Evolutionary conservation across 306 rosid species (phyloP).

Genomic region (Ochetophila trinervis): DNA sequence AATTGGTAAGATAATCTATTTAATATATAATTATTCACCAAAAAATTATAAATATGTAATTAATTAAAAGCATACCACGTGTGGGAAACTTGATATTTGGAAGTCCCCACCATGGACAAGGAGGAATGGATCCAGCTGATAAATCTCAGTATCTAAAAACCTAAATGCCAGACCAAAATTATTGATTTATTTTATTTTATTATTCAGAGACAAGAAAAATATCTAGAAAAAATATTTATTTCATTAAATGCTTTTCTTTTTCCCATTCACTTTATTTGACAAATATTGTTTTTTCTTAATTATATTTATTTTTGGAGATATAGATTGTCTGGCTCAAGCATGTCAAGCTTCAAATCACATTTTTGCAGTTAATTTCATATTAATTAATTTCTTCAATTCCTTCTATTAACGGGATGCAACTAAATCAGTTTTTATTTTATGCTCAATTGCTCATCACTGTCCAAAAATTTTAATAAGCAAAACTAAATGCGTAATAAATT

Average conservation of each 20-base stretch:
- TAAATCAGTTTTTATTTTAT: no score
- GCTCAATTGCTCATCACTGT: no score
- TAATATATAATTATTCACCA: no score
- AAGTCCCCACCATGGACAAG: background rate
- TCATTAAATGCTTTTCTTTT: background rate
- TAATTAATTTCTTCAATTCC: no score
- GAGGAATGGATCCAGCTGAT: background rate
- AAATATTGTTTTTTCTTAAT: background rate
- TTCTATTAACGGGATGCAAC: no score
- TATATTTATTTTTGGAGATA: background rate
- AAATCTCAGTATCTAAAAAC: background rate
- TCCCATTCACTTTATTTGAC: background rate
- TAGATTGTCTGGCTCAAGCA: constrained; percentile 4
- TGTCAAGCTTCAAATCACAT: background rate
- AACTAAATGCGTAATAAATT: no score
- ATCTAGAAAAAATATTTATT: background rate
- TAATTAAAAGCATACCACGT: background rate
- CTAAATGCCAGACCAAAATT: background rate
- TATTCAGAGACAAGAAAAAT: background rate
- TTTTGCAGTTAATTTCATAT: background rate
- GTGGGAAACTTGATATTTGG: background rate
- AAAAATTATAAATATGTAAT: background rate
- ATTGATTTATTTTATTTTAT: no score
- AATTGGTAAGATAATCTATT: background rate
- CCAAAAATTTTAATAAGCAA: no score